Evolutionary conservation across 306 rosid species (phyloP).

Genomic region (Alnus rubra): DNA sequence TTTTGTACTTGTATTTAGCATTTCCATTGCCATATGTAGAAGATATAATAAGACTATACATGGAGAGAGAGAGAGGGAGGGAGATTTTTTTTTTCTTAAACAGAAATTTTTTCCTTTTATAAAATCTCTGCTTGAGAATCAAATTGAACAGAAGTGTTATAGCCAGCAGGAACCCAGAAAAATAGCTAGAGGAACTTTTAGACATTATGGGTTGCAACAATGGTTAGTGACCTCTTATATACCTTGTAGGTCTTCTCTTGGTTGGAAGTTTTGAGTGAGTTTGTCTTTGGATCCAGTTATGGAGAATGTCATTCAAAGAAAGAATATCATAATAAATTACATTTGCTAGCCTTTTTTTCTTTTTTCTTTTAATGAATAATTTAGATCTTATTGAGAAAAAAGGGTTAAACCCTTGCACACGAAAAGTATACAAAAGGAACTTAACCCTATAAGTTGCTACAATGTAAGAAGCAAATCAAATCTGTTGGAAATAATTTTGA

Average conservation of each 20-base stretch:
- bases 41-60: neutral
- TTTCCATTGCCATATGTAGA: neutral
- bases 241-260: neutral
- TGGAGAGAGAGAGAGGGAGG: neutral
- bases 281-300: neutral
- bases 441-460: too few relatives aligned
- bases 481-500: too few relatives aligned
- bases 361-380: too few relatives aligned
- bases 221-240: neutral
- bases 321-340: neutral
- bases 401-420: too few relatives aligned
- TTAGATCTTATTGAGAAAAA: too few relatives aligned
- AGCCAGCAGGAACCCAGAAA: neutral
- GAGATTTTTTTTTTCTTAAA: neutral
- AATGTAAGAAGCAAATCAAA: too few relatives aligned
- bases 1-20: neutral
- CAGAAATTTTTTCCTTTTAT: neutral
- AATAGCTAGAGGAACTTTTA: neutral
- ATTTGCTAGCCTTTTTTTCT: neutral
- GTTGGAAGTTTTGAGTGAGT: neutral
- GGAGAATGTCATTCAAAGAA: neutral
- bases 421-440: too few relatives aligned
- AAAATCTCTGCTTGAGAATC: neutral
- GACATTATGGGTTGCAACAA: neutral
- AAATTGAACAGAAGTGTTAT: neutral